phyloP scores from a whole-genome alignment of 768 basidiomycete genomes.

The Tephrocybe sp. region DNA sequence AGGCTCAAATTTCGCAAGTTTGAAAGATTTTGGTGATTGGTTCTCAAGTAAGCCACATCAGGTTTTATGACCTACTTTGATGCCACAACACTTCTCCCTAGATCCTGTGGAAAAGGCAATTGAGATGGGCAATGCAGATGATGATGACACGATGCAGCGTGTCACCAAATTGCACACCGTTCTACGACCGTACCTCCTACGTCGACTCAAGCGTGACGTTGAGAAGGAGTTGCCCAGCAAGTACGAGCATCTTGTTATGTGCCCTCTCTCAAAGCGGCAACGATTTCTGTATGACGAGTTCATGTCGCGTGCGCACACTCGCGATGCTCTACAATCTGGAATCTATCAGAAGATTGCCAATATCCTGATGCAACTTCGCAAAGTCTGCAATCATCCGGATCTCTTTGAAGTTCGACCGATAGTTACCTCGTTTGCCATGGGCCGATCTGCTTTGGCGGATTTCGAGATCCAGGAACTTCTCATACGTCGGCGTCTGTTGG shows the following conservation, averaged over 20 bases:
- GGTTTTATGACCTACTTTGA: not conserved
- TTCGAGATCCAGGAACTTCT: conserved; percentile 89
- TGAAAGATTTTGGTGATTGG: conserved; percentile 95
- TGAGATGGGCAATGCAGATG: conserved; percentile 73
- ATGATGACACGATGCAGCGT: conserved; percentile 83
- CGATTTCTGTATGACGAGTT: conserved; percentile 97
- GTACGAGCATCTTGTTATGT: conserved; percentile 87
- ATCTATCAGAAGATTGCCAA: conserved; percentile 90
- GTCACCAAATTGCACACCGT: conserved; percentile 91
- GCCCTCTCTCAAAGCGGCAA: conserved; percentile 87
- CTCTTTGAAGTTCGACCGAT: conserved; percentile 88
- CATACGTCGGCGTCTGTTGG: conserved; percentile 70
- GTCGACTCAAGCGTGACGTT: conserved; percentile 97
- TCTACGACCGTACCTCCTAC: conserved; percentile 92
- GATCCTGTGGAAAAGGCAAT: conserved; percentile 94
- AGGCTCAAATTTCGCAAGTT: conserved; percentile 83
- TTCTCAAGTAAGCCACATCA: conserved; percentile 74
- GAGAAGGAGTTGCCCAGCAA: conserved; percentile 95
- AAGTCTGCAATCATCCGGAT: conserved; percentile 95
- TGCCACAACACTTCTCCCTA: conserved; percentile 26
- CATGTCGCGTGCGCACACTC: conserved; percentile 86
- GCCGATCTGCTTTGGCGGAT: conserved; percentile 73
- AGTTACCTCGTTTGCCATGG: conserved; percentile 74
- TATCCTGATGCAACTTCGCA: conserved; percentile 96
- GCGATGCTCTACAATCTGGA: conserved; percentile 80